Percentiles rank a stretch among this genome's conserved stretches.
Evolutionary conservation across 805 yeast genomes (phyloP).

Genomic region (Candida odintsovae): DNA sequence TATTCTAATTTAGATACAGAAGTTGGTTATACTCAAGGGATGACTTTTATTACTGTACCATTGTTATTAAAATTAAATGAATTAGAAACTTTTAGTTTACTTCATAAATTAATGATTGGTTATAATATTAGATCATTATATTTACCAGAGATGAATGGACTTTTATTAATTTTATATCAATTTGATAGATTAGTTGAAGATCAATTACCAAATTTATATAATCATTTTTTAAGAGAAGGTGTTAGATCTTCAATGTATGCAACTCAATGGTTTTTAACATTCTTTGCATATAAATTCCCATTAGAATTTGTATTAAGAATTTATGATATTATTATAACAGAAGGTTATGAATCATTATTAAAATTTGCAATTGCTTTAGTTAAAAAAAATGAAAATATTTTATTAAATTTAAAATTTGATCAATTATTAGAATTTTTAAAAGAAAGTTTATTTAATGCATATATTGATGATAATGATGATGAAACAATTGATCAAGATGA

Average conservation of each 20-base stretch:
- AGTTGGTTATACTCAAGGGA: slow-evolving; percentile 97
- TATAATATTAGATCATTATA: slow-evolving; percentile 77
- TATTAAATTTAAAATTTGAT: slow-evolving; percentile 68
- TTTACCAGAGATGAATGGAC: slow-evolving; percentile 89
- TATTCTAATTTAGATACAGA: slow-evolving; percentile 84
- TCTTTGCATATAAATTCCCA: slow-evolving; percentile 94
- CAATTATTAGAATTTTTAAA: slow-evolving; percentile 70
- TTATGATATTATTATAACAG: slow-evolving; percentile 82
- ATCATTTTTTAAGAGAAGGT: slow-evolving; percentile 81
- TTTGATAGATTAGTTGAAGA: slow-evolving; percentile 86
- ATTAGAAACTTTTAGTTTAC: slow-evolving; percentile 76
- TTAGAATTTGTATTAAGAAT: slow-evolving; percentile 81
- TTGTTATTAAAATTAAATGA: slow-evolving; percentile 75
- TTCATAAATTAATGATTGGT: slow-evolving; percentile 77
- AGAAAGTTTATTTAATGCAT: slow-evolving; percentile 69
- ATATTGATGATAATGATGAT: slow-evolving; percentile 36
- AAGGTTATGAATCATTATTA: slow-evolving; percentile 83
- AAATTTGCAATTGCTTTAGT: slow-evolving; percentile 81
- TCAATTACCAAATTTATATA: slow-evolving; percentile 59
- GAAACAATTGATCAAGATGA: no score
- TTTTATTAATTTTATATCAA: slow-evolving; percentile 79
- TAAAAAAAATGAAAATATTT: slow-evolving; percentile 54
- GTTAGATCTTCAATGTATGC: slow-evolving; percentile 94
- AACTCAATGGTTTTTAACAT: slow-evolving; percentile 93
- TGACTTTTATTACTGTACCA: slow-evolving; percentile 91